Evolutionary conservation across 768 basidiomycete species (phyloP).

Genomic region (Brasilioporus rufonigricans): DNA sequence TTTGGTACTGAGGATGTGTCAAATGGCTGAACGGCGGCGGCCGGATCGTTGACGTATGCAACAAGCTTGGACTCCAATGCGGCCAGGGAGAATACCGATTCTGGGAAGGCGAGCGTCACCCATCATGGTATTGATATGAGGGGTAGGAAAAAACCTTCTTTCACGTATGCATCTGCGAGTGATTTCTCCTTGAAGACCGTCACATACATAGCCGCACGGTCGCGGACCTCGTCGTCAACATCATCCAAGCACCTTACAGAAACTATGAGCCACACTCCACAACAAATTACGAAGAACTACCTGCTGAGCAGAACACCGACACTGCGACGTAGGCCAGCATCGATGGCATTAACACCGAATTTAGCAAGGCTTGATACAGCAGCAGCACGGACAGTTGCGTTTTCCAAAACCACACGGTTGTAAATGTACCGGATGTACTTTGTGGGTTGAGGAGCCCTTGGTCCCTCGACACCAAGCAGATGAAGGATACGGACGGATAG

Average conservation of each 20-base stretch:
- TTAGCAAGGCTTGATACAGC: conserved; percentile 94
- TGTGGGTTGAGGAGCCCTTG: conserved; percentile 92
- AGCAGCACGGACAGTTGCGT: conserved; percentile 95
- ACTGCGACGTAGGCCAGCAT: conserved; percentile 76
- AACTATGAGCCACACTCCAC: conserved; percentile 1
- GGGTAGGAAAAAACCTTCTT: conserved; percentile 67
- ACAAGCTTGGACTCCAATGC: conserved; percentile 89
- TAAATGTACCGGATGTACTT: conserved; percentile 99
- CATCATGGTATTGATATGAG: background rate
- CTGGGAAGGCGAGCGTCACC: conserved; percentile 40
- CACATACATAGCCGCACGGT: conserved; percentile 94
- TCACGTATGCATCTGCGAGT: conserved; percentile 84
- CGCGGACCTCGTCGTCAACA: conserved; percentile 97
- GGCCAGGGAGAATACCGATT: conserved; percentile 90
- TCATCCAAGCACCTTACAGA: conserved; percentile 85
- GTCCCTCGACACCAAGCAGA: conserved; percentile 92
- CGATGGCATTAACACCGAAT: conserved; percentile 89
- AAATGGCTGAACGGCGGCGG: conserved; percentile 70
- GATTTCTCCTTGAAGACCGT: conserved; percentile 75
- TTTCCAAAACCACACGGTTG: conserved; percentile 98
- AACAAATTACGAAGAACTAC: conserved; percentile 38
- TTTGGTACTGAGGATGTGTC: conserved; percentile 86
- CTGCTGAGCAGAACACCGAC: conserved; percentile 84
- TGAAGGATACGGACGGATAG: conserved; percentile 96
- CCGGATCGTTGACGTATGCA: conserved; percentile 86